phyloP scores from a whole-genome alignment of 495 filamentous ascomycete genomes.

The Aspergillus coremiiformis region DNA sequence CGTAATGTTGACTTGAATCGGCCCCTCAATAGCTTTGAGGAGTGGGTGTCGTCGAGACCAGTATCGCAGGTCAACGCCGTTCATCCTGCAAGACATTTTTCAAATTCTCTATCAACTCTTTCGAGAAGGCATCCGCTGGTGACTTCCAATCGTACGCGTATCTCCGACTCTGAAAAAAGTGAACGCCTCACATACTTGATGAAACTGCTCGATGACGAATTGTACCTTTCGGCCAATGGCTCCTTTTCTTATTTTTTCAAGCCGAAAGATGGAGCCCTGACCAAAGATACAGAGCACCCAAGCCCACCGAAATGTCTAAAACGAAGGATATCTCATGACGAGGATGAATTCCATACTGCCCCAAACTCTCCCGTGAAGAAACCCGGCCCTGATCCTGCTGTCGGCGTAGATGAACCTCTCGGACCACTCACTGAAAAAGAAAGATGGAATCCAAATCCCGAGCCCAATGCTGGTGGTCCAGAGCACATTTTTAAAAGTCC shows the following conservation, averaged over 20 bases:
- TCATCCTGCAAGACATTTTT: not conserved
- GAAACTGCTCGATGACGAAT: slow-evolving; percentile 23
- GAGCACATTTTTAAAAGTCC: slow-evolving; percentile 6
- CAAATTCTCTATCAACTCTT: not conserved
- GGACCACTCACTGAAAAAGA: not conserved
- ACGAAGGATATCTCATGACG: slow-evolving; percentile 20
- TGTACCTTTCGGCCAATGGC: slow-evolving; percentile 18
- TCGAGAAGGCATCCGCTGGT: not conserved
- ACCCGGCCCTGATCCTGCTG: not conserved
- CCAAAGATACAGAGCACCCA: not conserved
- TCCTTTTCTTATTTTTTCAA: not conserved
- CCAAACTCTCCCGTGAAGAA: slow-evolving; percentile 31
- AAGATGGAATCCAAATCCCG: not conserved
- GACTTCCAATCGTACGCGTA: not conserved
- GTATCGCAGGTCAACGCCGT: not conserved
- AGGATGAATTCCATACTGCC: slow-evolving; percentile 35
- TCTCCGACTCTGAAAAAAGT: slow-evolving; percentile 11
- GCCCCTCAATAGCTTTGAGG: slow-evolving; percentile 20
- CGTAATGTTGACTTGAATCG: slow-evolving; percentile 11
- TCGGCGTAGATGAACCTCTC: slow-evolving; percentile 6
- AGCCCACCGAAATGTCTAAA: slow-evolving; percentile 12
- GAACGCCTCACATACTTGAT: slow-evolving; percentile 20
- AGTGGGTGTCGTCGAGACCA: slow-evolving; percentile 17
- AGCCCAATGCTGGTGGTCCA: not conserved
- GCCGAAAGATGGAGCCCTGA: not conserved